Conservation (phyloP, 768 basidiomycete species). For the Leccinum subgranulosum region DNA sequence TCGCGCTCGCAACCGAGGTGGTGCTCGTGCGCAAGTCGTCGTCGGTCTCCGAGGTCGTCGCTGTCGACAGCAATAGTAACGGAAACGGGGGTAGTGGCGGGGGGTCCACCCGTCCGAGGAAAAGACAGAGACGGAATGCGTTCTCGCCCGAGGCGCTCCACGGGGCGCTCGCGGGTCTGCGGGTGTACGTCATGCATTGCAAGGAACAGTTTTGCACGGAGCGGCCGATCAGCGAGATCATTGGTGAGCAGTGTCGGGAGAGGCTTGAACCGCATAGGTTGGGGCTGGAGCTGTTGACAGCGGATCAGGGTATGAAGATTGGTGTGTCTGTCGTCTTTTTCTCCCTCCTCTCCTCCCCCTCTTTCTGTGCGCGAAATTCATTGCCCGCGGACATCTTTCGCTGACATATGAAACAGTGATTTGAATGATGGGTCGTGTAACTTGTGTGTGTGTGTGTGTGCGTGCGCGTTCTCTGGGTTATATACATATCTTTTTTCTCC, state of each 20-base stretch:
- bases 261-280: conserved; percentile 60
- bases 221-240: conserved; percentile 58
- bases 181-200: conserved; percentile 83
- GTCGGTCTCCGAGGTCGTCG: neutral
- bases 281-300: conserved; percentile 68
- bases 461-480: neutral
- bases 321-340: conserved; percentile 41
- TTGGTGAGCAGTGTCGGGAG: conserved; percentile 67
- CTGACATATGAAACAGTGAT: conserved; percentile 30
- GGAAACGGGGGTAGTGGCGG: neutral
- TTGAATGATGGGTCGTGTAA: conserved; percentile 18
- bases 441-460: neutral
- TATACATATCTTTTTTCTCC: neutral
- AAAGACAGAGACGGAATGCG: conserved; percentile 38
- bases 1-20: conserved; percentile 66
- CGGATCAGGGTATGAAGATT: conserved; percentile 79
- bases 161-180: conserved; percentile 54
- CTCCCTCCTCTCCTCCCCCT: too few species aligned
- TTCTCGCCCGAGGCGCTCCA: conserved; percentile 42
- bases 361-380: neutral
- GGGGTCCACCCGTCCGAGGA: conserved; percentile 22
- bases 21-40: conserved; percentile 37
- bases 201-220: conserved; percentile 66
- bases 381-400: neutral
- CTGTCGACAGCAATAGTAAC: neutral